Percentiles rank a stretch among this genome's conserved stretches.
These are phyloP conservation scores for Aphanomyces invadans DNA, from an alignment of 352 stramenopile genomes.

Conservation along the genomic window DNA sequence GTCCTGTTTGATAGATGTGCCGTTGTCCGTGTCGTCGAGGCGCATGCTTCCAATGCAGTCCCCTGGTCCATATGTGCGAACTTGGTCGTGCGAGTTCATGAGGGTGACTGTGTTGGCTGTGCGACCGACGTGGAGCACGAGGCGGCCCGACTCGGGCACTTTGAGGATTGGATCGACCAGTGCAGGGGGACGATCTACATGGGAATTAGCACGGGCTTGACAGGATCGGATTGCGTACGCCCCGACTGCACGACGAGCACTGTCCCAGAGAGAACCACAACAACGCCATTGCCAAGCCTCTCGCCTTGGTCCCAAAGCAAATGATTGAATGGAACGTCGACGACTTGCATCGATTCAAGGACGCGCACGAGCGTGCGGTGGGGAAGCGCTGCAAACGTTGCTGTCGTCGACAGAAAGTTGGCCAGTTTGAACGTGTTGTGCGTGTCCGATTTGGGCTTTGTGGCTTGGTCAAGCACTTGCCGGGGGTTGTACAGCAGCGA, in stretches of 20 bases:
- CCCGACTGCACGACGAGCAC: conserved; percentile 14
- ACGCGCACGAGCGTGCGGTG: not conserved
- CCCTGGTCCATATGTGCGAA: not conserved
- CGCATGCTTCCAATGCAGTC: conserved; percentile 14
- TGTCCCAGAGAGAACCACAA: conserved; percentile 9
- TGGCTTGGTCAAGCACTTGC: conserved; percentile 8
- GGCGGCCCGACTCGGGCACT: not conserved
- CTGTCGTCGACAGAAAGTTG: not conserved
- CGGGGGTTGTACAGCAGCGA: conserved; percentile 8
- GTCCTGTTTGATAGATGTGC: not conserved
- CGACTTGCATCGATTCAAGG: conserved; percentile 16
- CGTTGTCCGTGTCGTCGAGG: not conserved
- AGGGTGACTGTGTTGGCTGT: conserved; percentile 19
- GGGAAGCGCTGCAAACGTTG: conserved; percentile 7
- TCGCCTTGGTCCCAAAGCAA: conserved; percentile 20
- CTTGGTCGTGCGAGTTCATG: conserved; percentile 15
- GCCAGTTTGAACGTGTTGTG: conserved; percentile 10
- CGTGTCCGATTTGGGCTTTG: not conserved
- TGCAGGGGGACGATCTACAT: not conserved
- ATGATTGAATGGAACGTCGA: conserved; percentile 17
- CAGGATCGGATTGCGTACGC: not conserved
- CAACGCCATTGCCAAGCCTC: not conserved
- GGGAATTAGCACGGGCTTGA: not conserved
- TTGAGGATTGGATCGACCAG: not conserved
- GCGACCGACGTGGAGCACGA: conserved; percentile 4